Evolutionary conservation across 78 protist species (phyloP).

Genomic region (Planoprotostelium fungivorum): DNA sequence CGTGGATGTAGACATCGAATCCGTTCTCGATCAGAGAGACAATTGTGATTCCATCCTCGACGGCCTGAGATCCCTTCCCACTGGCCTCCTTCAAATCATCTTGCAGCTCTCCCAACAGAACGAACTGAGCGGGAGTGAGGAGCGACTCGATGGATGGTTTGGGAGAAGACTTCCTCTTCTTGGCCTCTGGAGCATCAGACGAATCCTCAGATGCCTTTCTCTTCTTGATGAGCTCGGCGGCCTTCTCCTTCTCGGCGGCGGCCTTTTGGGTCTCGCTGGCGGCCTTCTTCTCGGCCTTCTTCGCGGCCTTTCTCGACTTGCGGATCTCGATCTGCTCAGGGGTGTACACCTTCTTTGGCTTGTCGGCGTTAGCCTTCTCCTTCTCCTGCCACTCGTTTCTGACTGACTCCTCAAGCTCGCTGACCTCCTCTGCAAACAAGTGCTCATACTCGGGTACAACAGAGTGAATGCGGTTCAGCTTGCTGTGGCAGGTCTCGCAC

Average conservation of each 20-base stretch:
- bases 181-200: no score
- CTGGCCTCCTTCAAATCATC: neutral
- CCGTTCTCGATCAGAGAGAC: neutral
- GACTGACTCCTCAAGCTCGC: neutral
- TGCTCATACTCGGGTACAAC: neutral
- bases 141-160: neutral
- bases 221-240: neutral
- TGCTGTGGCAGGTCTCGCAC: neutral
- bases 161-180: neutral
- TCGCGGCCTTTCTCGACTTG: neutral
- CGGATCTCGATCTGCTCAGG: neutral
- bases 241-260: neutral
- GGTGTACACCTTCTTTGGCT: neutral
- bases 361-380: neutral
- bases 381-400: neutral
- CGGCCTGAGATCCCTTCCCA: neutral
- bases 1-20: neutral
- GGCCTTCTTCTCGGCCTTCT: neutral
- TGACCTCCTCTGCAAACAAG: neutral
- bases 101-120: neutral
- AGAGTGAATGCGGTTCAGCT: neutral
- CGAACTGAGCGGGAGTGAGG: neutral
- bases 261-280: neutral
- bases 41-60: no score
- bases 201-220: no score